Conservation (phyloP, 1,284 basidiomycete species). For the Ustilago trichophora region DNA sequence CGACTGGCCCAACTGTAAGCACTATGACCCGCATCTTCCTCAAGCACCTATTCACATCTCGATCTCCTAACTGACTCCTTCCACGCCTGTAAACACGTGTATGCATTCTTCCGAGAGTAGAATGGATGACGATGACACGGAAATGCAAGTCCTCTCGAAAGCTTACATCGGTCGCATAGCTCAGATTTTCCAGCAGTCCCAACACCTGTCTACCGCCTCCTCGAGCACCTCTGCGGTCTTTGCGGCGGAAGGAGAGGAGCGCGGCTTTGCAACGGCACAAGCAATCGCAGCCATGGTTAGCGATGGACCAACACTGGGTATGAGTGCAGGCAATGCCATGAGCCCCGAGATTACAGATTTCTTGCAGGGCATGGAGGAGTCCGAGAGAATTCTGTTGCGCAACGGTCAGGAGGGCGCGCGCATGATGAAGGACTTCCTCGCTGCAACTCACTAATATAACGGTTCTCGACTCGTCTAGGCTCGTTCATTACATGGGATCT, state of each 20-base stretch:
- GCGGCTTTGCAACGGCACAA: slow-evolving; percentile 25
- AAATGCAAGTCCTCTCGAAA: slow-evolving; percentile 50
- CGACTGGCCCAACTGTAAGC: slow-evolving; percentile 58
- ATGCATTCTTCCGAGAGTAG: slow-evolving; percentile 16
- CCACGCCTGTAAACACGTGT: too few species aligned
- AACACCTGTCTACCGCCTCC: slow-evolving; percentile 44
- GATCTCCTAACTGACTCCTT: neutral
- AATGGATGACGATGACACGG: slow-evolving; percentile 54
- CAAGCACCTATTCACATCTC: too few species aligned
- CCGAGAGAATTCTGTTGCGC: slow-evolving; percentile 35
- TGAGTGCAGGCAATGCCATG: slow-evolving; percentile 44
- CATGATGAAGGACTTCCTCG: slow-evolving; percentile 50
- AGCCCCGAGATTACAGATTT: slow-evolving; percentile 58
- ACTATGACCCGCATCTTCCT: too few species aligned
- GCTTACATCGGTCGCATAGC: slow-evolving; percentile 56
- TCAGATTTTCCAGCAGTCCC: slow-evolving; percentile 57
- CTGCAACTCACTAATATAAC: slow-evolving; percentile 13
- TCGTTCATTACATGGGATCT: too few species aligned
- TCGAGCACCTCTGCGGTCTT: neutral
- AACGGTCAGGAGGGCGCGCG: slow-evolving; percentile 44
- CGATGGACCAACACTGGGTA: slow-evolving; percentile 43
- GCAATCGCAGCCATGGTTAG: slow-evolving; percentile 48
- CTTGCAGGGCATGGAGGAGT: slow-evolving; percentile 57
- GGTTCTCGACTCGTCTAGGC: too few species aligned
- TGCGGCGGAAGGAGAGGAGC: slow-evolving; percentile 10